Evolutionary conservation across 306 rosid genomes (phyloP).

Genomic region (Cucumis cinereus): DNA sequence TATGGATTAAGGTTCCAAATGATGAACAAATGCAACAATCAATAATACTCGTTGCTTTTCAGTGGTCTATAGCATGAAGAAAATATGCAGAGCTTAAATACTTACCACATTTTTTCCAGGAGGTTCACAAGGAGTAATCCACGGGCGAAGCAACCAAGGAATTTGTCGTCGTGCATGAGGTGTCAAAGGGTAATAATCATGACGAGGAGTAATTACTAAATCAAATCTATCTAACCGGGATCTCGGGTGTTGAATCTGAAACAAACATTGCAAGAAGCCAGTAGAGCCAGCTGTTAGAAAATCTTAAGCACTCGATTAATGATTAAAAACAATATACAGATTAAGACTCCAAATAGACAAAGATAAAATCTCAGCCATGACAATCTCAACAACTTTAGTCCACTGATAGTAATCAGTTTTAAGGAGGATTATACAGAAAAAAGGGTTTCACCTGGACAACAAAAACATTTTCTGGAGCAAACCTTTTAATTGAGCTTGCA

Average conservation of each 20-base stretch:
- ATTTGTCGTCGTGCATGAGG: slow-evolving; percentile 54
- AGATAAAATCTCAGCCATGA: not conserved
- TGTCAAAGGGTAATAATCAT: slow-evolving; percentile 74
- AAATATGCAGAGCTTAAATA: slow-evolving; percentile 9
- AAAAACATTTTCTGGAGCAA: slow-evolving; percentile 83
- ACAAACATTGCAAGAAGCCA: not conserved
- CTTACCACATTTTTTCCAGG: slow-evolving; percentile 76
- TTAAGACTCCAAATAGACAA: not conserved
- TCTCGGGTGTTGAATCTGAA: slow-evolving; percentile 95
- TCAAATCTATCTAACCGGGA: slow-evolving; percentile 61
- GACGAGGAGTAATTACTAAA: slow-evolving; percentile 70
- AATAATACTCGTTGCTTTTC: not conserved
- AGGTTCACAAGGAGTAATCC: slow-evolving; percentile 82
- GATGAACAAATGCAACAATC: not conserved
- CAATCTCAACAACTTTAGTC: not conserved
- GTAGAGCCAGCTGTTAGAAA: not conserved
- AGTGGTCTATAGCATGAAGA: not conserved
- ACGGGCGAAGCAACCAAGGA: slow-evolving; percentile 66
- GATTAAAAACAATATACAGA: not conserved
- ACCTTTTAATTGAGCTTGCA: slow-evolving; percentile 70
- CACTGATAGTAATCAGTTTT: not conserved
- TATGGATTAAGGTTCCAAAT: slow-evolving; percentile 15
- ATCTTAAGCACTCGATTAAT: not conserved
- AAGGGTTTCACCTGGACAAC: slow-evolving; percentile 69
- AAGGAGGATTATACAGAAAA: slow-evolving; percentile 10